Percentiles rank a stretch among this genome's conserved stretches.
Conservation (phyloP, 176 grass and related monocot genomes). For the Juncus effusus region DNA sequence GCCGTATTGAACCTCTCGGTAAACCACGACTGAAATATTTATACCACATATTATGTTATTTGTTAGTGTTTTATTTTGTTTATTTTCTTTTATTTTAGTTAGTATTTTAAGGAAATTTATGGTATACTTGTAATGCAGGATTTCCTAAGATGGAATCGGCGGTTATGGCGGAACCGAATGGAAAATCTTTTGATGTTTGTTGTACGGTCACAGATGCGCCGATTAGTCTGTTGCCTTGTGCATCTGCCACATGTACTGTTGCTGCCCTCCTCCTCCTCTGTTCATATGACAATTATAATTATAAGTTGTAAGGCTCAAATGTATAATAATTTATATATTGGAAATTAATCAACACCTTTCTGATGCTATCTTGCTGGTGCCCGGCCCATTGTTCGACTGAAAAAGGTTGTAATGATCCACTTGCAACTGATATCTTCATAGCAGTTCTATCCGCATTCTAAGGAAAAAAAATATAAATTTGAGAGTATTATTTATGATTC, state of each 20-base stretch:
- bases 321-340: neutral
- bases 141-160: constrained; percentile 78
- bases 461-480: neutral
- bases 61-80: constrained; percentile 1
- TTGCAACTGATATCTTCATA: constrained; percentile 58
- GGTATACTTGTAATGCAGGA: constrained; percentile 55
- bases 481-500: neutral
- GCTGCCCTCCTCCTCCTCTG: constrained; percentile 77
- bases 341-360: constrained; percentile 44
- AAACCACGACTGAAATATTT: constrained; percentile 59
- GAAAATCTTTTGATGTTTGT: constrained; percentile 80
- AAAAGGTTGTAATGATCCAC: constrained; percentile 77
- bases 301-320: neutral
- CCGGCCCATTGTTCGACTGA: constrained; percentile 62
- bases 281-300: neutral
- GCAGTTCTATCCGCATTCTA: constrained; percentile 70
- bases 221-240: constrained; percentile 45
- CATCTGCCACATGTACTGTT: constrained; percentile 68
- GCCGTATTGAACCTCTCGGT: constrained; percentile 80
- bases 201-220: constrained; percentile 63
- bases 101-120: neutral
- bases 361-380: constrained; percentile 74
- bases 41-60: neutral
- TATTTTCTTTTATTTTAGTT: neutral
- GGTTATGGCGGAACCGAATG: constrained; percentile 71